Conservation (phyloP, 2,329 filamentous ascomycete species). For the Nakataea oryzae region DNA sequence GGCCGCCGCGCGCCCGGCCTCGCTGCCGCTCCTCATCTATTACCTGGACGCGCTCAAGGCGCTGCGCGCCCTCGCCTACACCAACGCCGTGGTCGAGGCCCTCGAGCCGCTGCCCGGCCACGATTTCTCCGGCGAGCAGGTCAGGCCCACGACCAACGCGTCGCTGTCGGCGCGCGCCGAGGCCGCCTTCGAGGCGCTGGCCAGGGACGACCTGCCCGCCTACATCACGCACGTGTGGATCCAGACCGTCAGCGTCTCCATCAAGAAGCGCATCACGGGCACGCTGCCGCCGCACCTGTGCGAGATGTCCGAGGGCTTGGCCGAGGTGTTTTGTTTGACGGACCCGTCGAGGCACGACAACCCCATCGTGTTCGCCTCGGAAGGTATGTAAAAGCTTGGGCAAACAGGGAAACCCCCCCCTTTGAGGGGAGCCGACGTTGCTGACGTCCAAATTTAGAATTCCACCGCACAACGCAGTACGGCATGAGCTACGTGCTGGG, state of each 20-base stretch:
- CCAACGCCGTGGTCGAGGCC: conserved; percentile 56
- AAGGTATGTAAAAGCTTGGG: conserved; percentile 35
- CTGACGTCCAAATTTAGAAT: conserved; percentile 36
- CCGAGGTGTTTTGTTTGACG: conserved; percentile 67
- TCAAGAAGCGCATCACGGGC: conserved; percentile 57
- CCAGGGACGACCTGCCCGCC: conserved; percentile 58
- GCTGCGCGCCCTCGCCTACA: conserved; percentile 58
- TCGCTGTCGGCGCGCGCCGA: conserved; percentile 51
- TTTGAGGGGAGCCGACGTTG: not conserved
- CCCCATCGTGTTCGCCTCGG: conserved; percentile 67
- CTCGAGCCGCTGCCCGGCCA: conserved; percentile 44
- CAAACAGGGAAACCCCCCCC: not conserved
- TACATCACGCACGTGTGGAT: conserved; percentile 62
- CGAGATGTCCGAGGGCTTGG: conserved; percentile 63
- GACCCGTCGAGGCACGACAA: conserved; percentile 65
- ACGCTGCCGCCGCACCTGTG: conserved; percentile 52
- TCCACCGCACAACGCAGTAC: conserved; percentile 65
- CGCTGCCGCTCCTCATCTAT: conserved; percentile 57
- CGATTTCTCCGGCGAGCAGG: conserved; percentile 40
- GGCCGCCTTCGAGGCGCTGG: conserved; percentile 54
- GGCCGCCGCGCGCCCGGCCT: conserved; percentile 45
- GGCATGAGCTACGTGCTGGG: conserved; percentile 64
- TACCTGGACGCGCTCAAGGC: conserved; percentile 65
- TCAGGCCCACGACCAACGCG: conserved; percentile 43
- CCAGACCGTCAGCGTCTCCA: conserved; percentile 58